Evolutionary conservation across 768 basidiomycete genomes (phyloP).

Genomic region (Lentinula edodes): DNA sequence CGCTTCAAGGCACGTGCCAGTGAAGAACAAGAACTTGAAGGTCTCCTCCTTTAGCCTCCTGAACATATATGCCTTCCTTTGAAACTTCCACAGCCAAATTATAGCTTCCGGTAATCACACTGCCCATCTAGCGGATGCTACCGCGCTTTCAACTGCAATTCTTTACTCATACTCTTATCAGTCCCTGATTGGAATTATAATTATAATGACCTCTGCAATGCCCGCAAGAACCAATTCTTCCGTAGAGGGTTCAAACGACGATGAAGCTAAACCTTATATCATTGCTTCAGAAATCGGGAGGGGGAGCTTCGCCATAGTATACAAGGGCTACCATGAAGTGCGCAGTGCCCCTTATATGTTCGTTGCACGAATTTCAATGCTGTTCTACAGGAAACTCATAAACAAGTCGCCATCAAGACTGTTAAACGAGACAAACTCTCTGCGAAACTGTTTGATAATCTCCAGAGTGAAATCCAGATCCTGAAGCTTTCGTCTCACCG

Average conservation of each 20-base stretch:
- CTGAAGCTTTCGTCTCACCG: constrained; percentile 89
- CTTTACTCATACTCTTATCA: background rate
- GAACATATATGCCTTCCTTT: background rate
- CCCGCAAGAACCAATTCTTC: constrained; percentile 10
- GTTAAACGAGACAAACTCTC: constrained; percentile 85
- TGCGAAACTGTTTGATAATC: constrained; percentile 90
- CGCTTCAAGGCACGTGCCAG: no score
- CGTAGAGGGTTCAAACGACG: constrained; percentile 39
- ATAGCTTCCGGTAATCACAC: background rate
- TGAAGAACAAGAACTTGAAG: background rate
- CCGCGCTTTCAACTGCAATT: background rate
- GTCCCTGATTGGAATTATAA: background rate
- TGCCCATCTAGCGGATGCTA: background rate
- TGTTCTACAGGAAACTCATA: constrained; percentile 58
- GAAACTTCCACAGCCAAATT: background rate
- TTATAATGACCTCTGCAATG: background rate
- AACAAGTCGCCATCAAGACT: constrained; percentile 89
- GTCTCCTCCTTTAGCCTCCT: background rate
- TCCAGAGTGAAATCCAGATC: constrained; percentile 97
- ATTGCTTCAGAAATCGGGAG: constrained; percentile 75
- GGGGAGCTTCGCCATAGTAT: constrained; percentile 95
- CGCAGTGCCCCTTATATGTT: constrained; percentile 18
- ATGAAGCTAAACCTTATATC: constrained; percentile 73
- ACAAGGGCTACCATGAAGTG: constrained; percentile 89
- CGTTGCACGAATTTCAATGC: background rate